Percentiles rank a stretch among this genome's conserved stretches.
These are phyloP conservation scores for Trichoderma asperelloides DNA, from an alignment of 495 filamentous ascomycete species.

Conservation along the genomic window DNA sequence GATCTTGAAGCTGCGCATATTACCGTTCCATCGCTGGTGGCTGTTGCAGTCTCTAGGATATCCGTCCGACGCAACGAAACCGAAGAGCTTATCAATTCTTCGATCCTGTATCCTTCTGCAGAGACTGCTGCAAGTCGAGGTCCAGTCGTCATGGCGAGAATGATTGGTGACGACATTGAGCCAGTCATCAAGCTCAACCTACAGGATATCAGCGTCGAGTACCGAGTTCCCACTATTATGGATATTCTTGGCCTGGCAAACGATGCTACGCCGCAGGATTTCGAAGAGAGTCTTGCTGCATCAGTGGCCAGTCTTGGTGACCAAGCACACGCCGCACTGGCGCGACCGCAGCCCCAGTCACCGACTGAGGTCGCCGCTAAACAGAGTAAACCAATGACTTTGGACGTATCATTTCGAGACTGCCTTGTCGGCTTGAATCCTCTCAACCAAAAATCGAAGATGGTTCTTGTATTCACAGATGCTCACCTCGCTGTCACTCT, in stretches of 20 bases:
- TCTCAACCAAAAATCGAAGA: constrained; percentile 60
- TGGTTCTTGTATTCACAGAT: constrained; percentile 68
- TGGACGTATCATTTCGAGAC: constrained; percentile 69
- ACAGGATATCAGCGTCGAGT: constrained; percentile 72
- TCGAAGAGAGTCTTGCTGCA: constrained; percentile 64
- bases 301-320: constrained; percentile 74
- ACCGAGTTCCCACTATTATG: constrained; percentile 72
- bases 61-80: constrained; percentile 50
- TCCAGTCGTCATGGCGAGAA: constrained; percentile 50
- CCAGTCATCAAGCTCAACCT: constrained; percentile 82
- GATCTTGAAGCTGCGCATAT: constrained; percentile 74
- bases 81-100: constrained; percentile 55
- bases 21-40: constrained; percentile 69
- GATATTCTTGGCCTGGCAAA: constrained; percentile 61
- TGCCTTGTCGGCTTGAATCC: constrained; percentile 84
- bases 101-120: constrained; percentile 26
- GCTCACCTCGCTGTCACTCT: constrained; percentile 55
- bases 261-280: constrained; percentile 60
- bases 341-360: not conserved
- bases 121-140: not conserved
- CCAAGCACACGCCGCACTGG: constrained; percentile 38
- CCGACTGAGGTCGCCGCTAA: not conserved
- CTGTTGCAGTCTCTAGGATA: constrained; percentile 57
- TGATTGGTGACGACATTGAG: constrained; percentile 90
- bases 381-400: constrained; percentile 39